A percentile compares a stretch with the other conserved stretches of the same genome.
Evolutionary conservation across 495 filamentous ascomycete genomes (phyloP).

Genomic region (Penicillium paxilli): DNA sequence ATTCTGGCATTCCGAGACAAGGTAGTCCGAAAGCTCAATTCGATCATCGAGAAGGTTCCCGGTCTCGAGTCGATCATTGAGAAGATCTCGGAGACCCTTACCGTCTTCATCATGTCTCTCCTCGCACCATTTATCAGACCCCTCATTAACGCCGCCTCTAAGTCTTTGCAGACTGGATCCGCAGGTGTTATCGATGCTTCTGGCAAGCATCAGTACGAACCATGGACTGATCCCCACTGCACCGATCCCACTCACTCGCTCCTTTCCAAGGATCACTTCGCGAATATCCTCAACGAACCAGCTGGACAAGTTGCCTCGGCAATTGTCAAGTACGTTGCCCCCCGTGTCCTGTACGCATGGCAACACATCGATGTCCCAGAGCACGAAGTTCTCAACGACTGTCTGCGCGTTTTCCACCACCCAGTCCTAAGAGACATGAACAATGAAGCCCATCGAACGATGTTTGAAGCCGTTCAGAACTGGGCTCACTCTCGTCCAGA

Average conservation of each 20-base stretch:
- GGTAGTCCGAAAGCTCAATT: constrained; percentile 79
- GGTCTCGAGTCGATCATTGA: constrained; percentile 84
- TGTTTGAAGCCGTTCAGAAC: constrained; percentile 78
- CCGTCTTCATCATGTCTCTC: constrained; percentile 84
- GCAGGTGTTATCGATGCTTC: constrained; percentile 75
- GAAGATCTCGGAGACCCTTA: constrained; percentile 87
- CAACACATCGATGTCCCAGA: constrained; percentile 78
- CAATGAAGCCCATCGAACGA: constrained; percentile 76
- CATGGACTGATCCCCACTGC: constrained; percentile 83
- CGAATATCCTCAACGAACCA: constrained; percentile 85
- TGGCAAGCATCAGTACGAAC: constrained; percentile 83
- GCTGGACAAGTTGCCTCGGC: constrained; percentile 79
- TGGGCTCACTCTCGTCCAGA: constrained; percentile 72
- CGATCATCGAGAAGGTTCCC: constrained; percentile 87
- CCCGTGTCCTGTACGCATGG: constrained; percentile 88
- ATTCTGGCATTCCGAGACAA: constrained; percentile 93
- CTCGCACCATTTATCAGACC: constrained; percentile 88
- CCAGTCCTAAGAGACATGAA: constrained; percentile 71
- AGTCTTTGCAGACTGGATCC: constrained; percentile 80
- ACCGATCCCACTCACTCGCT: constrained; percentile 93
- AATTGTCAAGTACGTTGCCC: constrained; percentile 80
- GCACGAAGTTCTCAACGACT: constrained; percentile 75
- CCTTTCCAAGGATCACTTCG: constrained; percentile 95
- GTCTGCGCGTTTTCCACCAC: constrained; percentile 82
- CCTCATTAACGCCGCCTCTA: constrained; percentile 83